Conservation (phyloP, 1,139 yeast species). For the Yamadazyma sp. region DNA sequence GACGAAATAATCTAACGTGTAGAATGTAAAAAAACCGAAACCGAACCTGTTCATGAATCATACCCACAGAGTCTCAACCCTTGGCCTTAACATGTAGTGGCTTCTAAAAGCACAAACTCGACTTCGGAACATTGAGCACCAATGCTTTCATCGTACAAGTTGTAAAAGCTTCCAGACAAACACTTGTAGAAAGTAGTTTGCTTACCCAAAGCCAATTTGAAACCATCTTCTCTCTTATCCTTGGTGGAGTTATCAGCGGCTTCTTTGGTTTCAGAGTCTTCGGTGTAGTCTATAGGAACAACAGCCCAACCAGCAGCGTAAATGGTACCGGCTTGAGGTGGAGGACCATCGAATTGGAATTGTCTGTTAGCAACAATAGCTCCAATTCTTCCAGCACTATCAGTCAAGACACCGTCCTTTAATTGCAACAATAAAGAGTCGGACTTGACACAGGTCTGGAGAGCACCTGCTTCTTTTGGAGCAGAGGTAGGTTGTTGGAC, state of each 20-base stretch:
- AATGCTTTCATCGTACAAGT: conserved; percentile 41
- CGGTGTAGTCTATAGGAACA: conserved; percentile 27
- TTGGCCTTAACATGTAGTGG: conserved; percentile 25
- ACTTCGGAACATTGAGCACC: conserved; percentile 40
- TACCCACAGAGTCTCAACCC: not conserved
- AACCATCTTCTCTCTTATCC: conserved; percentile 23
- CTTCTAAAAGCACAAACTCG: conserved; percentile 36
- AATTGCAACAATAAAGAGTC: conserved; percentile 31
- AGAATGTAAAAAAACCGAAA: conserved; percentile 1
- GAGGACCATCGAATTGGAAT: conserved; percentile 48
- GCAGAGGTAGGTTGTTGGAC: conserved; percentile 32
- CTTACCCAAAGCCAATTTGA: conserved; percentile 40
- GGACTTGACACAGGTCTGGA: conserved; percentile 24
- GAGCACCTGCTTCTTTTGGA: conserved; percentile 35
- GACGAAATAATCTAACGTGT: conserved; percentile 4
- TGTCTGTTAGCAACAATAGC: conserved; percentile 47
- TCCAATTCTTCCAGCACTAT: conserved; percentile 37
- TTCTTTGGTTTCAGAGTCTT: conserved; percentile 14
- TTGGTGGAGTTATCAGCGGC: conserved; percentile 15
- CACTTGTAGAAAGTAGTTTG: conserved; percentile 42
- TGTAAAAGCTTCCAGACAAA: conserved; percentile 44
- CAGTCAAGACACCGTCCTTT: conserved; percentile 29
- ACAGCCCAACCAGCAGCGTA: conserved; percentile 42
- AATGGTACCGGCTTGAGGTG: conserved; percentile 44
- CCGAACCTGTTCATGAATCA: not conserved